Conservation (phyloP, 2,329 filamentous ascomycete species). For the Gnomoniopsis sp. region DNA sequence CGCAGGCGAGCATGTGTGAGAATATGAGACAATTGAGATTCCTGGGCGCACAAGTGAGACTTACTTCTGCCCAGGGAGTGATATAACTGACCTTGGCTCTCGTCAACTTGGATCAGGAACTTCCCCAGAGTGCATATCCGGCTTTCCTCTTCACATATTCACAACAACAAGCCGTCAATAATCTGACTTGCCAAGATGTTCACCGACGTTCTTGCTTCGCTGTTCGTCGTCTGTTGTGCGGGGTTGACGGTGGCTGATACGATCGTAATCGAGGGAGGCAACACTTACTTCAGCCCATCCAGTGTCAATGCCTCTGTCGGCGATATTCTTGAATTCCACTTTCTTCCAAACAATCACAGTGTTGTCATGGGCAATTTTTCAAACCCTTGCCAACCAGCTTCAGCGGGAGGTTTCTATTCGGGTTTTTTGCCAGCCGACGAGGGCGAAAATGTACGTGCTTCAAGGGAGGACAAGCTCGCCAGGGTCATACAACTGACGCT, state of each 20-base stretch:
- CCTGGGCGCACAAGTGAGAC: too few relatives aligned
- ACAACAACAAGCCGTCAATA: too few relatives aligned
- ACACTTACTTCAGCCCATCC: slow-evolving; percentile 40
- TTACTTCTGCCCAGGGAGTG: too few relatives aligned
- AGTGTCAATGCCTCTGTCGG: slow-evolving; percentile 40
- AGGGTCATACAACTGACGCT: background rate
- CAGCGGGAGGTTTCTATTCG: slow-evolving; percentile 39
- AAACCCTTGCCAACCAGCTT: slow-evolving; percentile 43
- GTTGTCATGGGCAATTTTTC: slow-evolving; percentile 46
- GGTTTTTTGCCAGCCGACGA: slow-evolving; percentile 40
- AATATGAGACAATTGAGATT: too few relatives aligned
- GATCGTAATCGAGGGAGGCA: slow-evolving; percentile 36
- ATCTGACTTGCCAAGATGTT: background rate
- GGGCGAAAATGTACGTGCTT: slow-evolving; percentile 20
- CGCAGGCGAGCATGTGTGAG: too few relatives aligned
- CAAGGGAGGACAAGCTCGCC: background rate
- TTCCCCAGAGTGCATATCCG: too few relatives aligned
- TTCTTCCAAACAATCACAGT: slow-evolving; percentile 46
- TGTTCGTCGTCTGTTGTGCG: background rate
- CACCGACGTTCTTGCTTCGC: background rate
- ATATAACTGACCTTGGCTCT: too few relatives aligned
- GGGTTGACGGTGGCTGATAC: slow-evolving; percentile 19
- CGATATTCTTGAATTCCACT: slow-evolving; percentile 51
- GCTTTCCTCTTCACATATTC: too few relatives aligned
- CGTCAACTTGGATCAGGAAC: too few relatives aligned